Evolutionary conservation across 495 filamentous ascomycete genomes (phyloP), one percentile per base, ranked within the genome.

Genomic region (Trichocladium antarcticum): DNA sequence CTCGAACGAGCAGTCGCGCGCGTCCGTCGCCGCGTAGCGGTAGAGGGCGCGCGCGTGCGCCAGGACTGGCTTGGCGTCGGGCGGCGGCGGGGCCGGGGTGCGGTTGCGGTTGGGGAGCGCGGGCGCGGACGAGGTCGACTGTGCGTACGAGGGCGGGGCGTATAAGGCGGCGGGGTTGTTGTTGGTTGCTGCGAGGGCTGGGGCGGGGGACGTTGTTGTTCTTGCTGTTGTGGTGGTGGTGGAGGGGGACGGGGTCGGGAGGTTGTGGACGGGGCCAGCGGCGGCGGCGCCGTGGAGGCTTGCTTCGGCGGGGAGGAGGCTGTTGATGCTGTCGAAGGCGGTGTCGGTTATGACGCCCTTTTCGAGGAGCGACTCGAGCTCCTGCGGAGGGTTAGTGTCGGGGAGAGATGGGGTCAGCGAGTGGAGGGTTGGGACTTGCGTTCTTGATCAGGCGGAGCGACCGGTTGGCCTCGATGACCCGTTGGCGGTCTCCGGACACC

Each of bases 301-400:
- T 27, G 77, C 71, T 54, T 86, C 81, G 54, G 71, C 60, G 17
- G 87, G 90, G 12, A 98, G 78, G 57, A 86, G 77, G 49, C 72
- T 63, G 49, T 84, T 71, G 61, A 96, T 84, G 14, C 74, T 72
- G 44, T 81, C 75, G 54, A 85, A 84, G 58, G 81, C 78, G 39
- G 78, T 66, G 50, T 81, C 76, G 48, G 75, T 79, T 59, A 98
- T 82, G 51, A 87, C 71, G 41, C 79, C 75, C 49, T 82, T 74
- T 59, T 95, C 89, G 51, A 82, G 75, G 46, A 98, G 84, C 53
- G 82, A 83, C 60, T 95, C 89, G 46, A 98, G 87, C 67, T 98
- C 92, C 89, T 95, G 49, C 37, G 45, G 45, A 2, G 44, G 42
- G 41, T 31, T 37, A 36, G 37, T 28, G 37, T 16, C 54, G 7